Conservation (phyloP, 225 moss, liverwort and hornwort genomes). For the Physcomitrium patens region DNA sequence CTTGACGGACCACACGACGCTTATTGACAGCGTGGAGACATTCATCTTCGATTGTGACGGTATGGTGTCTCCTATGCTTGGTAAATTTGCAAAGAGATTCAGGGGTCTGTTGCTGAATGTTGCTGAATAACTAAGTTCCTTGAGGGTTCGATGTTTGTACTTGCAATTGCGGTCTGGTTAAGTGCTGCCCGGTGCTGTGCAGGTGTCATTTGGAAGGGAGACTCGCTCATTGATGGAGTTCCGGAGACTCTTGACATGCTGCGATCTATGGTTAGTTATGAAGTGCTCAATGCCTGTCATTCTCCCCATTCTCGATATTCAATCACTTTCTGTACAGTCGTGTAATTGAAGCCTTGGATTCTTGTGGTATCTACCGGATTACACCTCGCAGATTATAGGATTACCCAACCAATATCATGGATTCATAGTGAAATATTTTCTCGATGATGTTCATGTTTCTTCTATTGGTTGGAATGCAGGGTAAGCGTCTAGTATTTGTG, state of each 20-base stretch:
- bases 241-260: conserved; percentile 75
- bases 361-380: no score
- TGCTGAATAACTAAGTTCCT: neutral
- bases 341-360: neutral
- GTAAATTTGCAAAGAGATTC: neutral
- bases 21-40: conserved; percentile 75
- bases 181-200: conserved; percentile 23
- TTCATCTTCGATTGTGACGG: conserved; percentile 92
- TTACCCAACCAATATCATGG: no score
- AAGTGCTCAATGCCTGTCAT: neutral
- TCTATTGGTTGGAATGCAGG: conserved; percentile 49
- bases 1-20: conserved; percentile 60
- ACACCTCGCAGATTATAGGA: no score
- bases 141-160: neutral
- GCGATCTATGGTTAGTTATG: conserved; percentile 65
- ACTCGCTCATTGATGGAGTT: conserved; percentile 69
- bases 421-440: neutral
- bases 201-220: conserved; percentile 89
- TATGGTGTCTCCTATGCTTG: conserved; percentile 25
- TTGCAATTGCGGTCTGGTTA: conserved; percentile 9
- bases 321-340: neutral
- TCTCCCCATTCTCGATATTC: neutral
- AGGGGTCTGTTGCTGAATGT: neutral
- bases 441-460: conserved; percentile 13
- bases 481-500: conserved; percentile 82